Evolutionary conservation across 495 filamentous ascomycete species (phyloP).

Genomic region (Aspergillus coremiiformis): DNA sequence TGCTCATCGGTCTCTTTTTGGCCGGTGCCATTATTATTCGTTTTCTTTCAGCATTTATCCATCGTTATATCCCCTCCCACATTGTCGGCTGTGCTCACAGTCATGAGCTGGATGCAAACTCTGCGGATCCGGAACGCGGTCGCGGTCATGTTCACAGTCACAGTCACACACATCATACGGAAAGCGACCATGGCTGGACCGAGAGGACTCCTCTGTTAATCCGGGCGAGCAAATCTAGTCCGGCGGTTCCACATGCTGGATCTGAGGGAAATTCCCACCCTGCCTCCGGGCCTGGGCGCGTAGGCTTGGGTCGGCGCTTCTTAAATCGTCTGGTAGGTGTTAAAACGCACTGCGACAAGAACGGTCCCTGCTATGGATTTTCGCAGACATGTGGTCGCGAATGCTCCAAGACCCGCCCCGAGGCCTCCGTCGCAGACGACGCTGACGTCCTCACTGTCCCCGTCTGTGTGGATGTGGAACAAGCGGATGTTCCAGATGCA

Average conservation of each 20-base stretch:
- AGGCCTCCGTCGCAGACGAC: conserved; percentile 8
- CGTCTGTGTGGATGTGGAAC: not conserved
- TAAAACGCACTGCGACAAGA: conserved; percentile 62
- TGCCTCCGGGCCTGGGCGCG: conserved; percentile 31
- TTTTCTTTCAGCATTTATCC: conserved; percentile 67
- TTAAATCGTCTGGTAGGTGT: conserved; percentile 60
- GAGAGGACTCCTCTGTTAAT: conserved; percentile 43
- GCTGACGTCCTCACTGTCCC: conserved; percentile 10
- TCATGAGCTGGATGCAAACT: conserved; percentile 50
- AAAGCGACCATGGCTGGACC: conserved; percentile 15
- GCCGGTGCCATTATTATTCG: conserved; percentile 80
- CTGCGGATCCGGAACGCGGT: conserved; percentile 27
- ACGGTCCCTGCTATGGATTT: conserved; percentile 75
- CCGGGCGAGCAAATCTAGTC: conserved; percentile 20
- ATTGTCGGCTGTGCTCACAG: conserved; percentile 87
- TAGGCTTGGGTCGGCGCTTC: conserved; percentile 36
- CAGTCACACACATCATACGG: conserved; percentile 13
- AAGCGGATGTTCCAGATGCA: not conserved
- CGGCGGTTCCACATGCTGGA: conserved; percentile 10
- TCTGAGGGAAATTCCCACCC: not conserved
- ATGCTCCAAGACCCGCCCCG: conserved; percentile 44
- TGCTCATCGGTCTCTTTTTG: conserved; percentile 70
- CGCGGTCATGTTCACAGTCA: conserved; percentile 15
- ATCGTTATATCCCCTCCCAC: conserved; percentile 82
- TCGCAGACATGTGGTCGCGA: conserved; percentile 79